These are phyloP conservation scores for Cornus suecica DNA, from an alignment of 148 eudicot genomes.

Conservation along the genomic window DNA sequence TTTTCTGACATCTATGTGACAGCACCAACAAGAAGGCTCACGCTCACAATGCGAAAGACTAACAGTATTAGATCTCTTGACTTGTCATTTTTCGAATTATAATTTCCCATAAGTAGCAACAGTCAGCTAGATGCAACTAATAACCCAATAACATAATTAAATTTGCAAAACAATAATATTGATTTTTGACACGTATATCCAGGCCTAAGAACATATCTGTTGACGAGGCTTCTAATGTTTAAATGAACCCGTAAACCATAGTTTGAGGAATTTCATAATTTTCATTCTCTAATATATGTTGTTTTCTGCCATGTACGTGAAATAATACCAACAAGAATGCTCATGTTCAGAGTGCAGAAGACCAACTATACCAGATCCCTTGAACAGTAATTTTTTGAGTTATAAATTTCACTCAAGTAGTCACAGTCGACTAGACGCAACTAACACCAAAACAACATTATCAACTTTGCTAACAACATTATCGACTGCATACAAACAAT, in stretches of 20 bases:
- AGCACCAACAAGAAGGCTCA: background rate
- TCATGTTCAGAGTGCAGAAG: background rate
- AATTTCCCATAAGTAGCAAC: too few relatives aligned
- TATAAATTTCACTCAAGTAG: background rate
- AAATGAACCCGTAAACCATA: too few relatives aligned
- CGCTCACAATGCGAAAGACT: background rate
- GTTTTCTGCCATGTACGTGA: background rate
- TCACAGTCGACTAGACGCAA: background rate
- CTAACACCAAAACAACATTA: background rate
- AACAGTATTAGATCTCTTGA: background rate
- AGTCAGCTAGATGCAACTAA: too few relatives aligned
- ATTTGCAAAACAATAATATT: too few relatives aligned
- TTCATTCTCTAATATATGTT: background rate
- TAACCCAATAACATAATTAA: too few relatives aligned
- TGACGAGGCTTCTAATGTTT: background rate
- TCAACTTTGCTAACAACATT: background rate
- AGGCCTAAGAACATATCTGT: too few relatives aligned
- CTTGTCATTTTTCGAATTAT: background rate
- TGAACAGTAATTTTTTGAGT: too few relatives aligned
- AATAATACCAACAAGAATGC: background rate
- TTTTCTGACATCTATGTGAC: background rate
- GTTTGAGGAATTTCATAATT: background rate
- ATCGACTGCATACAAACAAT: background rate
- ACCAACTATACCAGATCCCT: too few relatives aligned
- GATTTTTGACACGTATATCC: too few relatives aligned